phyloP scores from a whole-genome alignment of 371 early-diverging fungal species.

The Lichtheimia ornata region DNA sequence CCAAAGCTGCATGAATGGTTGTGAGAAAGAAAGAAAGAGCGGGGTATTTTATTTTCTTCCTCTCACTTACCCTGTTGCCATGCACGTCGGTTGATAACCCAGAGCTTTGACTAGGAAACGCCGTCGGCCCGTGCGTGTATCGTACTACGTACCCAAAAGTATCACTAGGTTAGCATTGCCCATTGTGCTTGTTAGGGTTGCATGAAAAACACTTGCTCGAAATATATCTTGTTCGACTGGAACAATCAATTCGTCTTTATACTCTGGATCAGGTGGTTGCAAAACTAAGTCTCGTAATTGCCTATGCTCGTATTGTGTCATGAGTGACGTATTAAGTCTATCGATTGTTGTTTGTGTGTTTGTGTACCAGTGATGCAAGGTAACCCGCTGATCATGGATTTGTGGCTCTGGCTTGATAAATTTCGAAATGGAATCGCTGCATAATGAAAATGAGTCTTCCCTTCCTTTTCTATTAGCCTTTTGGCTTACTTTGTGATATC shows the following conservation, averaged over 20 bases:
- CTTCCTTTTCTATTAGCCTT: not conserved
- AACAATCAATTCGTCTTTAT: slow-evolving; percentile 32
- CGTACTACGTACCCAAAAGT: slow-evolving; percentile 45
- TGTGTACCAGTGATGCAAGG: slow-evolving; percentile 66
- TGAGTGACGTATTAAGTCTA: not conserved
- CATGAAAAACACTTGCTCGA: slow-evolving; percentile 37
- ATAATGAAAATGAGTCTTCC: not conserved
- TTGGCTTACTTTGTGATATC: slow-evolving; percentile 13
- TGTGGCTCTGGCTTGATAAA: slow-evolving; percentile 45
- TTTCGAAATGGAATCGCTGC: slow-evolving; percentile 12
- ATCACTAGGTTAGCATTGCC: not conserved
- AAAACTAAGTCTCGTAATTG: slow-evolving; percentile 90
- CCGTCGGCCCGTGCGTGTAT: slow-evolving; percentile 56
- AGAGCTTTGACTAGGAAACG: slow-evolving; percentile 56
- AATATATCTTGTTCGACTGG: slow-evolving; percentile 43
- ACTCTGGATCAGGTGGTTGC: slow-evolving; percentile 52
- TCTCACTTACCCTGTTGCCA: slow-evolving; percentile 64
- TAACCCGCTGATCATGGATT: slow-evolving; percentile 55
- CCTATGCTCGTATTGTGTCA: slow-evolving; percentile 47
- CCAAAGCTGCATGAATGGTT: slow-evolving; percentile 50
- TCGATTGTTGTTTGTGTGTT: slow-evolving; percentile 1
- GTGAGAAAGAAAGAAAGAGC: too few species aligned
- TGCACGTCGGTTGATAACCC: slow-evolving; percentile 80
- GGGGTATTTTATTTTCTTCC: too few species aligned
- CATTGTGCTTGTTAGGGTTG: not conserved